Conservation (phyloP, 257 asterid species). For the Gentiana straminea region DNA sequence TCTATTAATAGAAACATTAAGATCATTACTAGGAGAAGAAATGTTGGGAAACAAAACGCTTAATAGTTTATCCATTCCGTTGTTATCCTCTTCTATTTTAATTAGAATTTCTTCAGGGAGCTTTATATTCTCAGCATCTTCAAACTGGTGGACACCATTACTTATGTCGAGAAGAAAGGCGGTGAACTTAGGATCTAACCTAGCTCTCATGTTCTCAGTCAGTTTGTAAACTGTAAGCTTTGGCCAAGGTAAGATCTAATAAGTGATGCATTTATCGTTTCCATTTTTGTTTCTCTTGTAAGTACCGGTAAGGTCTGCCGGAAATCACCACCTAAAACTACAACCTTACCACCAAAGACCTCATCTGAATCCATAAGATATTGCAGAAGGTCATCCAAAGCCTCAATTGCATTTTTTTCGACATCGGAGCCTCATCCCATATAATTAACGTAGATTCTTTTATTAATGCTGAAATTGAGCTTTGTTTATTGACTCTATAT, state of each 20-base stretch:
- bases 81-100: neutral
- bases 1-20: neutral
- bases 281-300: neutral
- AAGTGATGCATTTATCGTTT: neutral
- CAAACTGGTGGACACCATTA: neutral
- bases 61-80: neutral
- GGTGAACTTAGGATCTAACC: neutral
- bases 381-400: neutral
- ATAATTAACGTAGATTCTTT: neutral
- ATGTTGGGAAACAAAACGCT: neutral
- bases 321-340: neutral
- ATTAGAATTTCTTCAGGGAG: neutral
- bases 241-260: neutral
- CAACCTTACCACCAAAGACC: neutral
- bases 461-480: neutral
- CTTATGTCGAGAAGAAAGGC: neutral
- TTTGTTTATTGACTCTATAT: neutral
- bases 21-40: neutral
- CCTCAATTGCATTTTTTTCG: neutral
- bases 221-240: too few relatives aligned
- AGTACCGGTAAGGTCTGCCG: neutral
- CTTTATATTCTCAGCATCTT: neutral
- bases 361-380: neutral
- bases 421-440: conserved; percentile 4
- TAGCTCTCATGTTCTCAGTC: too few relatives aligned